phyloP scores from a whole-genome alignment of 2,329 filamentous ascomycete species.

The Nectriaceae sp. region DNA sequence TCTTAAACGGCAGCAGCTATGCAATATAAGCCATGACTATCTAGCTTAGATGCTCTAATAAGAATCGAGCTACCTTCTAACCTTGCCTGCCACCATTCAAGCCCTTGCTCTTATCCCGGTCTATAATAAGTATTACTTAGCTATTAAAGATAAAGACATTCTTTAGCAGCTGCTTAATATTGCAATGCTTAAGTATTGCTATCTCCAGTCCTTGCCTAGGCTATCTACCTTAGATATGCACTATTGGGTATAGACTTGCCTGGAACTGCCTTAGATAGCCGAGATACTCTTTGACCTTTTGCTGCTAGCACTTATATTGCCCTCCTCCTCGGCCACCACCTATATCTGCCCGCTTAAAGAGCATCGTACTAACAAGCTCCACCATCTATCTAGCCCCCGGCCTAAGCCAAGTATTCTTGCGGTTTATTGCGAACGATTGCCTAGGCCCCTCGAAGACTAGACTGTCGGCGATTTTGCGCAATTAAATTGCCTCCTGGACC shows the following conservation, averaged over 20 bases:
- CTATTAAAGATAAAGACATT: slow-evolving; percentile 13
- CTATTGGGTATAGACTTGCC: too few relatives aligned
- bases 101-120: slow-evolving; percentile 12
- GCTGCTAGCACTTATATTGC: neutral
- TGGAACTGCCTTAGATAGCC: too few relatives aligned
- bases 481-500: neutral
- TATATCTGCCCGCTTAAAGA: too few relatives aligned
- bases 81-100: slow-evolving; percentile 2
- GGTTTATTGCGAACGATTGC: slow-evolving; percentile 11
- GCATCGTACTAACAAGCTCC: neutral
- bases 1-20: too few relatives aligned
- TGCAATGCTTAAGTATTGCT: slow-evolving; percentile 11
- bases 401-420: slow-evolving; percentile 10
- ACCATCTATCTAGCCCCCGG: neutral
- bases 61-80: slow-evolving; percentile 10
- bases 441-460: slow-evolving; percentile 1
- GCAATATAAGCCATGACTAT: slow-evolving; percentile 14
- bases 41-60: slow-evolving; percentile 2
- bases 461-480: neutral
- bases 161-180: slow-evolving; percentile 6
- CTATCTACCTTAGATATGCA: slow-evolving; percentile 10
- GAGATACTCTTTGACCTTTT: neutral
- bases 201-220: slow-evolving; percentile 11
- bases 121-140: slow-evolving; percentile 11
- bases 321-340: slow-evolving; percentile 1